Evolutionary conservation across 1,284 basidiomycete species (phyloP), one percentile per base, ranked within the genome.

Genomic region (Thecaphora thlaspeos): DNA sequence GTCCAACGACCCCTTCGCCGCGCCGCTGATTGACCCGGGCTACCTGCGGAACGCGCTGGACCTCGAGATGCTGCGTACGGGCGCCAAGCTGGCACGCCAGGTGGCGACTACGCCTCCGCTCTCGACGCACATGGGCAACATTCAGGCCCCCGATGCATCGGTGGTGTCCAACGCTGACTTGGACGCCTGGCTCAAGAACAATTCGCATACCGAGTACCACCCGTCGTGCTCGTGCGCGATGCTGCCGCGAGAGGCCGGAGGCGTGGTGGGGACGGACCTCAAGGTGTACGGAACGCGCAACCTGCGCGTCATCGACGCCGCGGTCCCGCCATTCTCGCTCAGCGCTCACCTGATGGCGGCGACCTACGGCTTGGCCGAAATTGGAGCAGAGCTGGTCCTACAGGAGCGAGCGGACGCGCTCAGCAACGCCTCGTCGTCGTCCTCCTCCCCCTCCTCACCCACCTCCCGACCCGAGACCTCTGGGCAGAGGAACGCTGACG

Each of bases 21-120:
- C 76, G 21, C 86, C 87, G 0, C 51, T 77, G 15, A 87, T 88
- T 74, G 84, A 88, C 75, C 85, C 86, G 3, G 80, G 81, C 47
- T 87, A 87, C 79, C 82, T 69, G n/a, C 40, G 50, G 23, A 48
- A 59, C 21, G 37, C 51, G 11, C 55, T 60, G 71, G 86, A 89
- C 76, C 63, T 82, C 45, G 73, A 79, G 24, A 79, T 87, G 45
- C 76, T 87, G 50, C 82, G 86, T 43, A 82, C 83, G 65, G 84
- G 83, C 2, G 78, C 86, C 73, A 84, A 85, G 70, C 80, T 84
- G 44, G 82, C 81, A 2, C 81, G 84, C 19, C 75, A 63, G 22
- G 67, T 85, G 28, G 82, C 81, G 18, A 58, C 48, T 7, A 30
- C 57, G 4, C 8, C 54, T 1, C 66, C 73, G 0, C 48, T 75